Base-by-base conservation (phyloP, 345 rosid genomes). In the Cochlearia excelsa region DNA sequence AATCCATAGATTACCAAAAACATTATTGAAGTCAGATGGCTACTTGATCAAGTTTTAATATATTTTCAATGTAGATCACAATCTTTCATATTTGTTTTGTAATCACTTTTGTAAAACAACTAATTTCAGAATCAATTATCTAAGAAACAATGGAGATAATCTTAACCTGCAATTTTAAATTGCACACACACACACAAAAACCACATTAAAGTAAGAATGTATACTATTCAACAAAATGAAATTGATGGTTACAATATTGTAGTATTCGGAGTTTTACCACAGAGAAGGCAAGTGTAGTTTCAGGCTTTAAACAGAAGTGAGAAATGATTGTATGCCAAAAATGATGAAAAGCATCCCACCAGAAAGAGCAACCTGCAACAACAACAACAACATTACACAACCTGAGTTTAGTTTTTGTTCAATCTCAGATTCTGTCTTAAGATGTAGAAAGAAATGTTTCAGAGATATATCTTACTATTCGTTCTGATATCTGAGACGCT, bases 401-500 rank as follows among this genome's bases (percentile, higher is more conserved):
- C 4, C 28, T 5, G n/a, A 49, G 57, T 41, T 8, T 39, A 16
- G 23, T 16, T 16, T 16, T 16, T 16, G 23, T 16, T 16, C 23
- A 16, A 16, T 7, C 35, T 16, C 23, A 55, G 9, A 23, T 7
- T 38, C 30, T 56, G 5, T 40, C 58, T 41, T 44, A 35, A 43
- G 23, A 50, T 5, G 38, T 42, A 2, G 30, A 41, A 30, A 41
- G 51, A 3, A 7, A 4, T 54, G 5, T 54, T 41, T 38, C 3
- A 39, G 39, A n/a, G 38, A 54, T 26, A 3, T 16, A 16, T 16
- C 4, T 55, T 54, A 70, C 99, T 35, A 89, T 67, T 87, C 71
- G 80, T 79, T 93, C 99, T 3, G 99, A 93, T 75, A 89, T 93
- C 78, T 87, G 97, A 70, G 95, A 84, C 4, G 99, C 99, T 85